Evolutionary conservation across 108 stramenopile species (phyloP).

Genomic region (Pseudonitzschia delicatissima): DNA sequence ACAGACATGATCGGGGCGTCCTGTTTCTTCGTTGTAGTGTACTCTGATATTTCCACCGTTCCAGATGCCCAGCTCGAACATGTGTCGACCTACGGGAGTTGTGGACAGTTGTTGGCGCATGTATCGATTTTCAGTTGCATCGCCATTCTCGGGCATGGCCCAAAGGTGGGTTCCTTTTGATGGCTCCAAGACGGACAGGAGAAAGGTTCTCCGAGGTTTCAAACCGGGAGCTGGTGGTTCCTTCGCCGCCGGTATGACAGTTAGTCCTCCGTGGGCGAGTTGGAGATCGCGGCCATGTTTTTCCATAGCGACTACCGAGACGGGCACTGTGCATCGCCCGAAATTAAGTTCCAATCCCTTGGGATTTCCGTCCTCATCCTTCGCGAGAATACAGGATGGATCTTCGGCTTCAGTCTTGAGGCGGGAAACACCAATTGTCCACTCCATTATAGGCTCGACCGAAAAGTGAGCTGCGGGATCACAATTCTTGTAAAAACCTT

Average conservation of each 20-base stretch:
- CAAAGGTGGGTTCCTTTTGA: constrained; percentile 9
- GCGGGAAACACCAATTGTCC: constrained; percentile 20
- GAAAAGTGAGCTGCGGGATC: neutral
- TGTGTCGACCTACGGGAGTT: neutral
- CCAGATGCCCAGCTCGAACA: neutral
- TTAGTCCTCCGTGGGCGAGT: constrained; percentile 2
- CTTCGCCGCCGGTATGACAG: constrained; percentile 1
- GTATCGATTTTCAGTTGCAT: neutral
- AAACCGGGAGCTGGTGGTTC: neutral
- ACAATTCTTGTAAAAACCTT: constrained; percentile 23
- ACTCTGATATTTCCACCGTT: constrained; percentile 15
- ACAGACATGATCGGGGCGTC: constrained; percentile 11
- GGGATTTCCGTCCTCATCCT: neutral
- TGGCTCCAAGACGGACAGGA: neutral
- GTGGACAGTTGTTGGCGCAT: neutral
- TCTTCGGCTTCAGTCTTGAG: neutral
- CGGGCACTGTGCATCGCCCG: constrained; percentile 13
- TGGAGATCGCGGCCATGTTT: neutral
- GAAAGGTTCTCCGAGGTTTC: constrained; percentile 4
- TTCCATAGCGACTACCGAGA: constrained; percentile 11
- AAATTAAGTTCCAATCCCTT: neutral
- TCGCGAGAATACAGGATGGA: neutral
- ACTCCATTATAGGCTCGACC: neutral
- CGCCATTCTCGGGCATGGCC: constrained; percentile 11
- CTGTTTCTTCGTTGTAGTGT: constrained; percentile 3